A percentile compares a stretch with the other conserved stretches of the same genome.
These are phyloP conservation scores for Kernera saxatilis DNA, from an alignment of 345 rosid species.

Conservation along the genomic window DNA sequence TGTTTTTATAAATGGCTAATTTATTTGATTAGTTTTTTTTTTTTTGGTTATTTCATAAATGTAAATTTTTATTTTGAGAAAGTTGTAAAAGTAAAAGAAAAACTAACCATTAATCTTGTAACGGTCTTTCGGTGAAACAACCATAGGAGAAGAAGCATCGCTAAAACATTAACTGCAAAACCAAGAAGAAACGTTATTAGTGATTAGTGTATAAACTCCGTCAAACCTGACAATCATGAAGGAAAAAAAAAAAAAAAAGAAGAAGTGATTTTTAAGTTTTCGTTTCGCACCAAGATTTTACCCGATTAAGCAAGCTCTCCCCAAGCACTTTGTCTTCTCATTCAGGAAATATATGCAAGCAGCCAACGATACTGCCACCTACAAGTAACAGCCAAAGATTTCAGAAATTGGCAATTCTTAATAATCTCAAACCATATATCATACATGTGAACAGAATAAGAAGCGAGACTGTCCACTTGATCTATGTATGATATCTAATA, in stretches of 20 bases:
- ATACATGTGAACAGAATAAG: not conserved
- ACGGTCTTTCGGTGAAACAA: no score
- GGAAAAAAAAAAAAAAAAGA: no score
- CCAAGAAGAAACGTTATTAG: no score
- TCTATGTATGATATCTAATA: not conserved
- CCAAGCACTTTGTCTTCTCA: slow-evolving; percentile 89
- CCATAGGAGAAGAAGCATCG: no score
- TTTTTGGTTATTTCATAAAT: no score
- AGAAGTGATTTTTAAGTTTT: not conserved
- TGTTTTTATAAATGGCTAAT: no score
- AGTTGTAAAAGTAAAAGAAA: no score
- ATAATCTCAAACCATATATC: not conserved
- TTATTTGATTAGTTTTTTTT: no score
- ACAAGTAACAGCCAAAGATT: slow-evolving; percentile 12
- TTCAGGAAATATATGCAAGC: slow-evolving; percentile 93
- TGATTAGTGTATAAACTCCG: no score
- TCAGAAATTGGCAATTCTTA: not conserved
- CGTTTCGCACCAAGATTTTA: slow-evolving; percentile 18
- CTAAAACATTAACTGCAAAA: no score
- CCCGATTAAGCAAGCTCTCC: slow-evolving; percentile 77
- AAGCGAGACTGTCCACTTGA: not conserved
- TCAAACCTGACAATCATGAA: not conserved
- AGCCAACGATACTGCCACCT: slow-evolving; percentile 94
- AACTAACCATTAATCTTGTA: no score
- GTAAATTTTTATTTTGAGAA: no score